A percentile compares a stretch with the other conserved stretches of the same genome.
Conservation (phyloP, 139 green algal genomes). For the Coelastrella sp. region DNA sequence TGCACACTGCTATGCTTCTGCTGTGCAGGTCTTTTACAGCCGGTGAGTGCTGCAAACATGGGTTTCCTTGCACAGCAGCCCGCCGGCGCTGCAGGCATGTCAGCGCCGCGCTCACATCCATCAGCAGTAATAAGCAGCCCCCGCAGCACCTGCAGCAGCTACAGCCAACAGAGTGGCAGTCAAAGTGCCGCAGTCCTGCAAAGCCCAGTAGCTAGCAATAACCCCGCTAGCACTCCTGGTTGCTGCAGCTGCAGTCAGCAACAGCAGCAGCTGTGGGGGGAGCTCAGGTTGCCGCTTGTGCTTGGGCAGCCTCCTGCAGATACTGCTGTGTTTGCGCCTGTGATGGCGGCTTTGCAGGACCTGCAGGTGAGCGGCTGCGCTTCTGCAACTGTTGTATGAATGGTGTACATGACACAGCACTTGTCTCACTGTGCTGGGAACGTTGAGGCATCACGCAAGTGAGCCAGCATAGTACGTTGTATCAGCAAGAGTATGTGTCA, state of each 20-base stretch:
- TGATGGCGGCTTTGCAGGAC: conserved; percentile 55
- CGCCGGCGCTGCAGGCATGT: background rate
- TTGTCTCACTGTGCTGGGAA: too few relatives aligned
- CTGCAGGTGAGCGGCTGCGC: conserved; percentile 44
- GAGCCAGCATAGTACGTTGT: too few relatives aligned
- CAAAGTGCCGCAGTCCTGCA: too few relatives aligned
- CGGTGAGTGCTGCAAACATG: background rate
- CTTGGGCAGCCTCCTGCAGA: conserved; percentile 47
- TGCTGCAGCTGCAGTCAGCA: conserved; percentile 22
- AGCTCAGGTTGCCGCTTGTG: conserved; percentile 50
- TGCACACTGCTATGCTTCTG: background rate
- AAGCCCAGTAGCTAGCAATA: background rate
- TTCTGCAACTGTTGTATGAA: too few relatives aligned
- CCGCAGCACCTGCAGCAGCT: conserved; percentile 31
- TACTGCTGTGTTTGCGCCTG: conserved; percentile 40
- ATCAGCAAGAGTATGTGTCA: too few relatives aligned
- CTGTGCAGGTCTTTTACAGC: conserved; percentile 24
- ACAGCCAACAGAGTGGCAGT: background rate
- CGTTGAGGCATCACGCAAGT: too few relatives aligned
- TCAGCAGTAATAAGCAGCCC: background rate
- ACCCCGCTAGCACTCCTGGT: background rate
- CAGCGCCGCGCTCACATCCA: background rate
- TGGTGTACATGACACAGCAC: too few relatives aligned
- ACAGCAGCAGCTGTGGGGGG: conserved; percentile 37
- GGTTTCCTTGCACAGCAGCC: background rate